Base-by-base conservation (phyloP, 805 yeast genomes). In the Lipomyces starkeyi region DNA sequence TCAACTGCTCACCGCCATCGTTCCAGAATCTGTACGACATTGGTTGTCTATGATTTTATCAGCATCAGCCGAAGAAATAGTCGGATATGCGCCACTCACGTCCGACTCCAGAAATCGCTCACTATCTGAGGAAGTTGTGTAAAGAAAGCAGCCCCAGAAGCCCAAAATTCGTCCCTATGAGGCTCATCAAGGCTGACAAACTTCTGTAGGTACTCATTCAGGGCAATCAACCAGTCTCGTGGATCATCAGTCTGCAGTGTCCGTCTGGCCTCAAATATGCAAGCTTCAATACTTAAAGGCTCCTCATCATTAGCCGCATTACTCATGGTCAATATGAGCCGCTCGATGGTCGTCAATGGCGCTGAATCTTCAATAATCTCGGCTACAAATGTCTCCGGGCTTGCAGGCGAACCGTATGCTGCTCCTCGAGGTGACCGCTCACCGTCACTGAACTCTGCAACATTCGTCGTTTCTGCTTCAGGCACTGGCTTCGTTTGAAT, bases 191-290 rank as follows among this genome's bases (percentile, higher is more conserved):
- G 20, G 14, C n/a, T 37, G 22, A 35, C 17, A 32, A 66, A 62
- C 32, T 34, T 54, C 13, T 32, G 6, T 11, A 61, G 27, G 32
- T 53, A 58, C 57, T 62, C 65, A 27, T 13, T 59, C 9, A 62
- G 3, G 5, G 54, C 61, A 7, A 14, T 25, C 7, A 66, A 7
- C 66, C 60, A 58, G 9, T 17, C 35, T 8, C 40, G 52, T 29
- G 69, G 66, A 25, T 66, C 49, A 25, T 34, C 60, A 22, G 40
- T n/a, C 35, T 40, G 55, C 22, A 65, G n/a, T 5, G 61, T 64
- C 6, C 64, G 58, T 47, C 58, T 53, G 59, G 59, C 61, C 47
- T 63, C 59, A 6, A 57, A n/a, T 11, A 59, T 25, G 54, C 53
- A 63, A 14, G 59, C n/a, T 14, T 63, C 66, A 13, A 63, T 52